Base-by-base conservation (phyloP, 2,329 filamentous ascomycete species). In the Colletotrichum truncatum region DNA sequence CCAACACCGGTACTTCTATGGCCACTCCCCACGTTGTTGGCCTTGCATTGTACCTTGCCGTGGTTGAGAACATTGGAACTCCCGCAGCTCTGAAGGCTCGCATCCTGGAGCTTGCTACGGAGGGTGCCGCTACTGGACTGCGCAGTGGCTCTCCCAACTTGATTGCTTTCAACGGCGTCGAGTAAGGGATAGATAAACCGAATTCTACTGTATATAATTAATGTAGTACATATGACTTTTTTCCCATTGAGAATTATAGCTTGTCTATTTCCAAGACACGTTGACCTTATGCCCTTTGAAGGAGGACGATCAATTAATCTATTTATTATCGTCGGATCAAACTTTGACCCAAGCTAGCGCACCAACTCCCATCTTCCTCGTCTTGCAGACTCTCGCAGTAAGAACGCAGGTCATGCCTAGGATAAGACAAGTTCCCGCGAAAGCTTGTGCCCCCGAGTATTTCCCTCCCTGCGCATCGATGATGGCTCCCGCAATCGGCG, bases 141-240 rank as follows among this genome's bases (percentile, higher is more conserved):
- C 79, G 77, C 54, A 75, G 70, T 65, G 77, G 80, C 67, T 87
- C 83, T 54, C 70, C 74, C 70, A 88, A 88, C 79, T 71, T 78
- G 61, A 78, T 89, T 55, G 84, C 82, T 61, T 88, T 85, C 78
- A 89, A 89, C 77, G 84, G 84, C 64, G 54, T 51, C 51, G 21
- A 34, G 30, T 51, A 45, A 36, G 21, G 14, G 25, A 30, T 30
- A 10, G n/a, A n/a, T n/a, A n/a, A n/a, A n/a, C n/a, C n/a, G 23
- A 21, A 32, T 32, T 25, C 41, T 3, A 45, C n/a, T n/a, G n/a
- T n/a, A n/a, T n/a, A n/a, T 2, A 43, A 18, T 43, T n/a, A 7
- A 43, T 21, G n/a, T n/a, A n/a, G n/a, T n/a, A n/a, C n/a, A n/a
- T n/a, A n/a, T n/a, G n/a, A n/a, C n/a, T n/a, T n/a, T n/a, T n/a